Base-by-base conservation (phyloP, 352 stramenopile genomes). In the Peronospora destructor region DNA sequence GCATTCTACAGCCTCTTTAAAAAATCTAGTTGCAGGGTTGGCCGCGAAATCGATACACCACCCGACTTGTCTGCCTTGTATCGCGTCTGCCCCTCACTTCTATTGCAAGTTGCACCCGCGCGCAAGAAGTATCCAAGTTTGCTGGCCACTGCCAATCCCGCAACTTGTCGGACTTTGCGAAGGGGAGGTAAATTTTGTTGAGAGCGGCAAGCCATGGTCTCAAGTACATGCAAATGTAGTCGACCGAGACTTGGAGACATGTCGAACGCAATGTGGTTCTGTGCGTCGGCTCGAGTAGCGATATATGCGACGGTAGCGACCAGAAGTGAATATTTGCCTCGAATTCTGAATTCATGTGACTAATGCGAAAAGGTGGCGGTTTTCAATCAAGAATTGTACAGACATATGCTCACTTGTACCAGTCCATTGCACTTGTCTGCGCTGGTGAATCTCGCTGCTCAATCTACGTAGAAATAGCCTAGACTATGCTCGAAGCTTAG, bases 121-220 rank as follows among this genome's bases (percentile, higher is more conserved):
- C 41, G 51, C 28, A 48, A 57, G 23, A 48, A 57, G 23, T 42
- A 49, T 11, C 55, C 49, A 45, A n/a, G 53, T 61, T 61, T 61
- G 53, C 11, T 30, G 36, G 43, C 32, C 6, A 3, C 23, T 32
- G 28, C 28, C 3, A 30, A 30, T 47, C 19, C 41, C n/a, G 38
- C 45, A 48, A 43, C 39, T 30, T 30, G 26, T 30, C 26, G 26
- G 26, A 30, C 26, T 30, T 10, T 1, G 26, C 8, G 26, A 30
- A 3, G 23, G 23, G 2, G 23, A 6, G 23, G 23, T 1, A 26
- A 26, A 26, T 26, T 6, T 36, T 62, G 54, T 47, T 14, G 14
- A 39, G 40, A 56, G 30, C 30, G 23, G 34, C 19, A 23, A 21
- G 14, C 28, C 23, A 32, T 32, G 10, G 28, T 12, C 10, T 9